Base-by-base conservation (phyloP, 164 flowering plant species). In the Protea cynaroides region DNA sequence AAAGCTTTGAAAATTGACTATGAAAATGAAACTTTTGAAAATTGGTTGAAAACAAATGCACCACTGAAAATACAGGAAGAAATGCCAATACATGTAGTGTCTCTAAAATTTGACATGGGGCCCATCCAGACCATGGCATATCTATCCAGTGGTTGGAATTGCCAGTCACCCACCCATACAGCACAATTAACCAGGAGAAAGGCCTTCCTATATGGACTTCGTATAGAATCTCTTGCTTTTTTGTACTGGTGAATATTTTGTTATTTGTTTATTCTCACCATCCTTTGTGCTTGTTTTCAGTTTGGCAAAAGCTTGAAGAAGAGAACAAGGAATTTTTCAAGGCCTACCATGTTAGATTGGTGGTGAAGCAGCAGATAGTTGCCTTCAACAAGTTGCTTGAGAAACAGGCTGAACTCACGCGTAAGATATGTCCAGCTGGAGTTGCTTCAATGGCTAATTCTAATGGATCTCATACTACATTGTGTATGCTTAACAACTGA, bases 291-390 rank as follows among this genome's bases (percentile, higher is more conserved):
- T 50, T 69, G 15, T 59, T 52, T 72, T 71, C 74, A 89, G 96
- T 89, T 65, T 89, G 96, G 96, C 86, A 83, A 69, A 83, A 80
- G 79, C 93, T 89, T 58, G 96, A 86, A 76, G 84, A 86, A 67
- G 88, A 87, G 69, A 89, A 89, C 70, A 78, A 68, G 40, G 96
- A 87, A 25, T 89, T 89, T 77, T 89, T 89, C 70, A 74, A 75
- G 71, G 88, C 86, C 13, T 89, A 89, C 70, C 80, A 81, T 76
- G 58, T 84, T 65, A 80, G 86, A 22, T 71, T 87, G 78, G 66
- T 74, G 77, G 81, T 86, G 67, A 89, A 84, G 74, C 79, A 84
- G 25, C 96, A 89, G 68, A 86, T 89, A 51, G 50, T 68, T 25
- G 70, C 76, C 70, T 89, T 84, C 76, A 87, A 89, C 71, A 73